These are phyloP conservation scores for Euphorbia pulcherrima DNA, from an alignment of 345 rosid species.

Conservation along the genomic window DNA sequence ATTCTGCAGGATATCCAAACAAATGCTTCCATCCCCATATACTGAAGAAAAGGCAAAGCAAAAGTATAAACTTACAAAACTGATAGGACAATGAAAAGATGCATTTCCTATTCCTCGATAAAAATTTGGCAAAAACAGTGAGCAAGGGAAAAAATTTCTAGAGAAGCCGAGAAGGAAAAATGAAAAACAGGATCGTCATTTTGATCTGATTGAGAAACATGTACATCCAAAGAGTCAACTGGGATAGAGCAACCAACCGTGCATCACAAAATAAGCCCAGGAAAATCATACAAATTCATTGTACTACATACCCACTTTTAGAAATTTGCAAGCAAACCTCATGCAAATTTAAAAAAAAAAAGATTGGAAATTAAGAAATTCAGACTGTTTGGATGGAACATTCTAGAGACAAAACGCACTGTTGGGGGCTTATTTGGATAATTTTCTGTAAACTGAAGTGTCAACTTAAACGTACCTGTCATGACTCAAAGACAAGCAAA, in stretches of 20 bases:
- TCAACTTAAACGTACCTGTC: constrained; percentile 56
- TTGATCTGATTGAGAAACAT: too few species aligned
- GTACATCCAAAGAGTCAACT: too few species aligned
- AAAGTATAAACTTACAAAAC: neutral
- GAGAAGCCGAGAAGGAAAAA: neutral
- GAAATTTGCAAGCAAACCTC: neutral
- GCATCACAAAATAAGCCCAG: neutral
- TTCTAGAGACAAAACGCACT: constrained; percentile 55
- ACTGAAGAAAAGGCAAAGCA: constrained; percentile 34
- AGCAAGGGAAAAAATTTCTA: neutral
- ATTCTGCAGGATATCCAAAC: constrained; percentile 90
- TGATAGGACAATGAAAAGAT: neutral
- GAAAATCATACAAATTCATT: neutral
- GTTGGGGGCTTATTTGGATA: constrained; percentile 62
- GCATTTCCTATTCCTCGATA: too few species aligned
- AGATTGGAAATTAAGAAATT: neutral
- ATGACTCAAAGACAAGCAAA: constrained; percentile 8
- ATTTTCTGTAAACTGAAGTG: constrained; percentile 53
- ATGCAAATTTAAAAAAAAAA: neutral
- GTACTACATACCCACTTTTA: neutral
- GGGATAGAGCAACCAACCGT: too few species aligned
- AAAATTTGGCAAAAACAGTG: too few species aligned
- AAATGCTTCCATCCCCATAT: constrained; percentile 95
- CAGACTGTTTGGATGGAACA: constrained; percentile 52
- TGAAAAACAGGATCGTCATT: too few species aligned